Evolutionary conservation across 768 basidiomycete species (phyloP).

Genomic region (Naganishia kalamii): DNA sequence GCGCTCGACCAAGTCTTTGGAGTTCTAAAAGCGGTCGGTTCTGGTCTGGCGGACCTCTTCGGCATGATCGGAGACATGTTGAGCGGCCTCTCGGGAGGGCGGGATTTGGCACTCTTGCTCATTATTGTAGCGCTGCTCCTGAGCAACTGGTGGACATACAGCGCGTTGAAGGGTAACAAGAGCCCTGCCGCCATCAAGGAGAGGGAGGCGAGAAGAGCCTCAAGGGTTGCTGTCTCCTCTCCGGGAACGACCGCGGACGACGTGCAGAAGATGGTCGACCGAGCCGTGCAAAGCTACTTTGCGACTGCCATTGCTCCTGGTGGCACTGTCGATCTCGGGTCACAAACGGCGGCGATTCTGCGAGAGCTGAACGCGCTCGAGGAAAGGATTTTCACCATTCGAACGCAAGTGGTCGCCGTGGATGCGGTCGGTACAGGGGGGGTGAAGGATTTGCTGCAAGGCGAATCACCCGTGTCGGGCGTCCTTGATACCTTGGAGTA

Average conservation of each 20-base stretch:
- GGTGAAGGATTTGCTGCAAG: conserved; percentile 19
- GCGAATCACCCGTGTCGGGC: not conserved
- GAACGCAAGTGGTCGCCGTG: conserved; percentile 28
- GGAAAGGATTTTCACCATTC: conserved; percentile 6
- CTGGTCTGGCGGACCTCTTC: conserved; percentile 28
- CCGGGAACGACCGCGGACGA: not conserved
- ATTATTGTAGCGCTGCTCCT: conserved; percentile 33
- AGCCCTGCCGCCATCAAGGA: not conserved
- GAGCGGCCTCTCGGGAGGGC: conserved; percentile 26
- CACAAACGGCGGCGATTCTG: not conserved
- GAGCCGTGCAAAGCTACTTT: conserved; percentile 15
- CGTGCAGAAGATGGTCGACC: not conserved
- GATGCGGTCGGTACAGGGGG: conserved; percentile 47
- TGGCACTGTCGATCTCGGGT: not conserved
- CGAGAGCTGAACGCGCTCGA: conserved; percentile 4
- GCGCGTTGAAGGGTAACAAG: conserved; percentile 24
- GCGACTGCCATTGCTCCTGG: not conserved
- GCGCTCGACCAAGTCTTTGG: conserved; percentile 32
- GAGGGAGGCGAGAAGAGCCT: not conserved
- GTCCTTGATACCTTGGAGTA: conserved; percentile 2
- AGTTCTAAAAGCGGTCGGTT: conserved; percentile 30
- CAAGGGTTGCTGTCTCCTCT: not conserved
- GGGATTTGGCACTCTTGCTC: conserved; percentile 24
- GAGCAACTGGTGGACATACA: conserved; percentile 42
- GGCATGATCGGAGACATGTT: conserved; percentile 30